Conservation (phyloP, 371 early-diverging fungal species). For the Rhizopus stolonifer region DNA sequence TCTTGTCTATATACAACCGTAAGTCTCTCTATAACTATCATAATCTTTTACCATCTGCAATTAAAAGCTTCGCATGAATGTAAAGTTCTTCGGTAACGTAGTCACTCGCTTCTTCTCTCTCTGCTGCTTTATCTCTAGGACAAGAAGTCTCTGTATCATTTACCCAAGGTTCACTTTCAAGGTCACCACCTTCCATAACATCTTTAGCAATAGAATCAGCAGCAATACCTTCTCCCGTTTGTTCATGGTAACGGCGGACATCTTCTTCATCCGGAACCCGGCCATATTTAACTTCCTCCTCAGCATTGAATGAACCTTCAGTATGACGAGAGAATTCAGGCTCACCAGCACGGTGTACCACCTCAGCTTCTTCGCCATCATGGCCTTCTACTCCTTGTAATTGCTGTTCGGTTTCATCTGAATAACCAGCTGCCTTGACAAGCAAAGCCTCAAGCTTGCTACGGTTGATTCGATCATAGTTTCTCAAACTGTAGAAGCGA, state of each 20-base stretch:
- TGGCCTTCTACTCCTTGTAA: constrained; percentile 13
- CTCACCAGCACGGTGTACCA: constrained; percentile 31
- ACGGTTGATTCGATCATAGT: constrained; percentile 61
- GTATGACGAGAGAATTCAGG: constrained; percentile 37
- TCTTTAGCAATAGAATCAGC: constrained; percentile 35
- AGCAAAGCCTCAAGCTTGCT: constrained; percentile 35
- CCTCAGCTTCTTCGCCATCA: constrained; percentile 21
- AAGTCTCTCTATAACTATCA: not conserved
- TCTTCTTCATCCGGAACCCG: constrained; percentile 24
- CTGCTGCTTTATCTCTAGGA: constrained; percentile 27
- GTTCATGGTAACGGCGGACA: constrained; percentile 11
- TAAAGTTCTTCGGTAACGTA: constrained; percentile 87
- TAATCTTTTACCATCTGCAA: constrained; percentile 72
- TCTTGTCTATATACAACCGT: constrained; percentile 48
- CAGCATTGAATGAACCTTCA: constrained; percentile 25
- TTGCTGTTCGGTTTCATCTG: constrained; percentile 21
- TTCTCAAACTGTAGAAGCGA: constrained; percentile 70
- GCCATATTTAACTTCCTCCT: constrained; percentile 35
- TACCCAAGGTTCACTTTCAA: constrained; percentile 36
- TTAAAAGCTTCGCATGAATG: constrained; percentile 90
- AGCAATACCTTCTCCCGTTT: constrained; percentile 27
- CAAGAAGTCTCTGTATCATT: constrained; percentile 23
- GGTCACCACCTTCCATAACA: constrained; percentile 37
- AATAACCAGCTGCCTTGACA: constrained; percentile 35
- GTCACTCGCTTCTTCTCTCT: constrained; percentile 36